phyloP scores from a whole-genome alignment of 805 yeast genomes.

The Spathaspora passalidarum region DNA sequence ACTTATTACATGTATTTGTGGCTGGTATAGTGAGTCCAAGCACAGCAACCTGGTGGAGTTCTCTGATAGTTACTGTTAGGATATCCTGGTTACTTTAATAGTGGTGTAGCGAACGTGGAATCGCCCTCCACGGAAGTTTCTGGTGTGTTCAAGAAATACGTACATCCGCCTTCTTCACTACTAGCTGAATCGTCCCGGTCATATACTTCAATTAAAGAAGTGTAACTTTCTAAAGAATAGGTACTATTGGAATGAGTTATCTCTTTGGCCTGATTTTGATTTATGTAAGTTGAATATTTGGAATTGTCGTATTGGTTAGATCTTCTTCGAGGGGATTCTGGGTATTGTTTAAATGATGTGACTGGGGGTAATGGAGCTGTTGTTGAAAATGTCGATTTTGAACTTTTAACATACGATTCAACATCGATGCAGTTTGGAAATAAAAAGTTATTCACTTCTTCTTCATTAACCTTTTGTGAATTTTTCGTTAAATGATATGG shows the following conservation, averaged over 20 bases:
- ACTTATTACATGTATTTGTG: too few species aligned
- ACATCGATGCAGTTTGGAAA: slow-evolving; percentile 18
- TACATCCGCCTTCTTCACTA: neutral
- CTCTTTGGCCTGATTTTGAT: slow-evolving; percentile 6
- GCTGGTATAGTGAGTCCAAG: too few species aligned
- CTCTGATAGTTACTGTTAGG: too few species aligned
- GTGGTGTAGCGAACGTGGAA: too few species aligned
- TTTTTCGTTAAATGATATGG: neutral
- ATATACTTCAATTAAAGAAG: slow-evolving; percentile 28
- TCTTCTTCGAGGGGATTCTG: neutral
- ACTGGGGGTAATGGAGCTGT: slow-evolving; percentile 23
- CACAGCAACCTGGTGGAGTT: too few species aligned
- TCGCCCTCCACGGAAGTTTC: neutral
- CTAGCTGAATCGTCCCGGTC: slow-evolving; percentile 10
- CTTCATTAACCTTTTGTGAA: neutral
- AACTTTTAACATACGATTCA: slow-evolving; percentile 2
- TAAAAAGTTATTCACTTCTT: slow-evolving; percentile 13
- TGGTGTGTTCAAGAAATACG: neutral
- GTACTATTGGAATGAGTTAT: slow-evolving; percentile 17
- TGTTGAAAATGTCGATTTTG: slow-evolving; percentile 16
- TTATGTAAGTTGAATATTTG: slow-evolving; percentile 15
- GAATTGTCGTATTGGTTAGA: slow-evolving; percentile 5
- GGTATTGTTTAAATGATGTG: slow-evolving; percentile 4
- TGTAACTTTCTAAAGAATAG: slow-evolving; percentile 22
- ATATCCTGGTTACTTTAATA: too few species aligned